Base-by-base conservation (phyloP, 345 rosid genomes). In the Eucalyptus erythrocorys region DNA sequence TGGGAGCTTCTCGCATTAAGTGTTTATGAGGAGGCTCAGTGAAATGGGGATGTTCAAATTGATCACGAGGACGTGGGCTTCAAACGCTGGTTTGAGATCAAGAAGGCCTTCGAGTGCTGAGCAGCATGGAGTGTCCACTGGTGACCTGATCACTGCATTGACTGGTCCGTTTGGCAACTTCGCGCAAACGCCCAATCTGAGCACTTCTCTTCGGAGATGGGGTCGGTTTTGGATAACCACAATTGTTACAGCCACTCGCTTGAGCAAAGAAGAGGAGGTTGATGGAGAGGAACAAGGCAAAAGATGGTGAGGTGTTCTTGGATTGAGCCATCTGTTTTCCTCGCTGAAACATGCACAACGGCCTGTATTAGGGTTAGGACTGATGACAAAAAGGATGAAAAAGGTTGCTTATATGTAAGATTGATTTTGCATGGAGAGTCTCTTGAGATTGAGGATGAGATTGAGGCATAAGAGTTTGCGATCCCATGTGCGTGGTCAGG, bases 31-130 rank as follows among this genome's bases (percentile, higher is more conserved):
- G 91, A 95, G 92, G 90, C 95, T 95, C 87, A 96, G 87, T 1
- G 97, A 93, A 55, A 95, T 92, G 19, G 95, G 95, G 48, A 94
- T 92, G 51, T 94, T 86, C 76, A 95, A 92, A 90, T 94, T 91
- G 87, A 94, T 93, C 59, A 93, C 95, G 5, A 94, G 93, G 88
- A 94, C 81, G 86, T 95, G 93, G 84, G 97, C 97, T 91, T 94
- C 96, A 96, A 24, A 95, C 85, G 95, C 93, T 7, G 96, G 95
- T 91, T 94, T 95, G n/a, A 95, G 94, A 88, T 94, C 95, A 55
- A 94, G 80, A 79, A 95, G 95, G 15, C 96, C 97, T 48, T 88
- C 86, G 19, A 94, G 92, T 13, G 94, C 89, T 3, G 96, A 92
- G 92, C 96, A 96, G 89, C 98, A 95, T 59, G 93, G 95, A 22